Base-by-base conservation (phyloP, 2,329 filamentous ascomycete species). In the Cucurbitaria berberidis region DNA sequence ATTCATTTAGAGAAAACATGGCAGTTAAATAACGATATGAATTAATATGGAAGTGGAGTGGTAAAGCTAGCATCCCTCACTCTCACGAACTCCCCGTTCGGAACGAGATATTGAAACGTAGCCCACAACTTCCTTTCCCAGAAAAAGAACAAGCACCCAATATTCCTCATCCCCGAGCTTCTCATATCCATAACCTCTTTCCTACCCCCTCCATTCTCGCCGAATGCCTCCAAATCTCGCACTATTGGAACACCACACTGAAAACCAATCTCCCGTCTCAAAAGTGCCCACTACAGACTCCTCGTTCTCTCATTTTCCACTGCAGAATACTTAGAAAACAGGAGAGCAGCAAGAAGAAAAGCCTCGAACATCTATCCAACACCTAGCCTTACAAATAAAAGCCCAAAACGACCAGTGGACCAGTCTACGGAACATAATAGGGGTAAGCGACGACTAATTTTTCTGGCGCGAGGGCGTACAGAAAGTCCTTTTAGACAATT, bases 161-260 rank as follows among this genome's bases (percentile, higher is more conserved):
- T 53, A 11, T 55, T 54, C 36, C 50, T 53, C 19, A 59, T 60
- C 34, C 59, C 56, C n/a, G 61, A 62, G 44, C 38, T 64, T 3
- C 47, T 62, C 19, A 15, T 57, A 3, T 44, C 56, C 0, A 55
- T 64, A 18, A 16, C 56, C 3, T 53, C 57, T 10, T 58, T 48
- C 21, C 46, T 64, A 1, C 43, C 56, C 48, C 40, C 5, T 5
- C 19, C 1, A 45, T 47, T 15, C 44, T 63, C 1, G 3, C 27
- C 2, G 30, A 15, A 5, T 51, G 43, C 27, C 43, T 51, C 32
- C 21, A 44, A 5, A 38, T 62, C 30, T 58, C 56, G 0, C 51
- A 19, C 3, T 35, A 52, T 38, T 60, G 55, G 34, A 35, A 45
- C 29, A 45, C 34, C 9, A 39, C 38, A 6, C 44, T 63, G 1